These are phyloP conservation scores for Alnus rubra DNA, from an alignment of 306 rosid genomes.

Conservation along the genomic window DNA sequence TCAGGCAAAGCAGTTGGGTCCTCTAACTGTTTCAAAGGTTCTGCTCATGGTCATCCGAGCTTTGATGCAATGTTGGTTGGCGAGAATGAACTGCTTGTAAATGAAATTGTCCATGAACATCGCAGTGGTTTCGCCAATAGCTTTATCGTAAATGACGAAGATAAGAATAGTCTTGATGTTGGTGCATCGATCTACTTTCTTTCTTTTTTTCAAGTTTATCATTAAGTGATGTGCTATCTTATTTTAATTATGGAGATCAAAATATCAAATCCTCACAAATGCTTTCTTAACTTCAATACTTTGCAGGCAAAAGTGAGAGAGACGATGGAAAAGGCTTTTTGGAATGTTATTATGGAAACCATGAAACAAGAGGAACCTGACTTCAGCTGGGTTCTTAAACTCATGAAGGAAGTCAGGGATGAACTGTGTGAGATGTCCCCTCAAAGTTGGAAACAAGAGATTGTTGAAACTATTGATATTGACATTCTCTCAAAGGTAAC, in stretches of 20 bases:
- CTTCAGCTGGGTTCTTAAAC: slow-evolving; percentile 40
- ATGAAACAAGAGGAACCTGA: slow-evolving; percentile 46
- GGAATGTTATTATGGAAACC: slow-evolving; percentile 51
- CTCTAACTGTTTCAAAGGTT: background rate
- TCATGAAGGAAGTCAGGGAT: slow-evolving; percentile 50
- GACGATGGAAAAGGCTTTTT: slow-evolving; percentile 50
- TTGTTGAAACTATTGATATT: slow-evolving; percentile 44
- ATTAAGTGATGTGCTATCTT: background rate
- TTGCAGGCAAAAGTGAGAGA: slow-evolving; percentile 43
- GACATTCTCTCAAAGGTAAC: slow-evolving; percentile 49
- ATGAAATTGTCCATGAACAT: slow-evolving; percentile 48
- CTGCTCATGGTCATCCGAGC: slow-evolving; percentile 15
- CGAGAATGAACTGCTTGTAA: slow-evolving; percentile 53
- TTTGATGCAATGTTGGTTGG: slow-evolving; percentile 25
- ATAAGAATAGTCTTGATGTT: slow-evolving; percentile 38
- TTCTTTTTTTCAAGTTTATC: background rate
- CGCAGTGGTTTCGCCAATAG: slow-evolving; percentile 28
- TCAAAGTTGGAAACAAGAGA: slow-evolving; percentile 46
- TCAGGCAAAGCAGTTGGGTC: slow-evolving; percentile 8
- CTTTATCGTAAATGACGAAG: slow-evolving; percentile 19
- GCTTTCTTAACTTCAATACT: background rate
- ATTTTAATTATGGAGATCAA: background rate
- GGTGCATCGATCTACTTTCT: slow-evolving; percentile 1
- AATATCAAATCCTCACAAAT: background rate
- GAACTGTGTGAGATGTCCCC: slow-evolving; percentile 56